A percentile compares a stretch with the other conserved stretches of the same genome.
Conservation (phyloP, 805 yeast genomes). For the Wickerhamiella slavikovae region DNA sequence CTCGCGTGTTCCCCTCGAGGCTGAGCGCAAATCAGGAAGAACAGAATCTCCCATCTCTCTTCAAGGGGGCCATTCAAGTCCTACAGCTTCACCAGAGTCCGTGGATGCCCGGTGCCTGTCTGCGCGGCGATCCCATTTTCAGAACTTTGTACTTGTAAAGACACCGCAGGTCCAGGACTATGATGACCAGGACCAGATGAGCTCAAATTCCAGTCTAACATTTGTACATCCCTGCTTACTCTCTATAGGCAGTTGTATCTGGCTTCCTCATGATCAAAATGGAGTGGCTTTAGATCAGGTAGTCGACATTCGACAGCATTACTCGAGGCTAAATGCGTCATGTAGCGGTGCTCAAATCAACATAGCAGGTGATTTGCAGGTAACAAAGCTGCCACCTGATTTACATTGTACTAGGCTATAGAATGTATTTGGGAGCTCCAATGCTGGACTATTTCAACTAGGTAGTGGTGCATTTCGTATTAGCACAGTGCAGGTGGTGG, state of each 20-base stretch:
- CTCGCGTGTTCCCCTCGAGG: conserved; percentile 20
- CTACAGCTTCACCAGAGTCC: background rate
- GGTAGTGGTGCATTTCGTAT: too few relatives aligned
- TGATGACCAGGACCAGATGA: background rate
- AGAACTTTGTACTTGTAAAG: background rate
- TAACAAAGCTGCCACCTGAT: background rate
- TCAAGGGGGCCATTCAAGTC: background rate
- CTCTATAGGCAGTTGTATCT: conserved; percentile 14
- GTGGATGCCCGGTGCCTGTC: background rate
- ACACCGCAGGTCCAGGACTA: background rate
- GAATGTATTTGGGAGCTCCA: too few relatives aligned
- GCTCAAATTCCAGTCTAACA: background rate
- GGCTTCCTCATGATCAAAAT: conserved; percentile 25
- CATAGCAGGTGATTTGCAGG: conserved; percentile 3
- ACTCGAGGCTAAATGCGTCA: conserved; percentile 13
- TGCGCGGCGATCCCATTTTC: background rate
- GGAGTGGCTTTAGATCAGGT: conserved; percentile 21
- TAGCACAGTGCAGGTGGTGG: too few relatives aligned
- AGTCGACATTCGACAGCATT: conserved; percentile 11
- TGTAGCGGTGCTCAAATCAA: conserved; percentile 13
- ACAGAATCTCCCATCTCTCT: conserved; percentile 3
- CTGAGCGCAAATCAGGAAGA: conserved; percentile 1
- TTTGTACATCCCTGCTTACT: background rate
- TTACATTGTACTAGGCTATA: too few relatives aligned
- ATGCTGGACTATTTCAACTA: too few relatives aligned